Evolutionary conservation across 2,329 filamentous ascomycete species (phyloP), one percentile per base, ranked within the genome.

Genomic region (Neonectria sp.): DNA sequence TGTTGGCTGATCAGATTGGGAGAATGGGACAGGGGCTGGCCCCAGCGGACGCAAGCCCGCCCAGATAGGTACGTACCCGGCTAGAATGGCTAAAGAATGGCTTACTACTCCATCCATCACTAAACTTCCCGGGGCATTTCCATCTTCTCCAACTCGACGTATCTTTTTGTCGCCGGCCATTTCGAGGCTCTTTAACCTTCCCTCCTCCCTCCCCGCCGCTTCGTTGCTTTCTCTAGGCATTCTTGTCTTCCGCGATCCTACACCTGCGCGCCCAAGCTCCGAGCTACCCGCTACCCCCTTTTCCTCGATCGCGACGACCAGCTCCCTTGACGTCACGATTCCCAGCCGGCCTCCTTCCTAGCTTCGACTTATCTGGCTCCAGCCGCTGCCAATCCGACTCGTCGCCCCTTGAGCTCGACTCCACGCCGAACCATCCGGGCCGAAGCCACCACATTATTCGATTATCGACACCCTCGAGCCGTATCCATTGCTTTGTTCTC

Each of bases 251-350:
- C 15, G 29, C 45, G 51, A 65, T 37, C 35, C 40, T 43, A 29
- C 25, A 45, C 43, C 29, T 55, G 37, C 51, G 63, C 57, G 45
- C 56, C 33, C 40, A 37, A 51, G 24, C 37, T 49, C 46, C 52
- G 53, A 31, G 33, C 46, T 59, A 35, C 24, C 35, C 53, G 45
- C 51, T 27, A 21, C 51, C 59, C 55, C 63, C 55, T 60, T 57
- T 56, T 64, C 52, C 24, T 49, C 56, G 11, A 58, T 37, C 15
- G 29, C 52, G 40, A 43, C 33, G 24, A 49, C 52, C 58, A 35
- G 56, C 52, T 55, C 65, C 60, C 58, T 70, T 76, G 74, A 76
- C 74, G 74, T 76, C 74, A 76, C 68, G 57, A 63, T 57, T 60
- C 17, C 43, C 48, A 63, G 21, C 51, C 57, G 25, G 40, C 60